A percentile compares a stretch with the other conserved stretches of the same genome.
Evolutionary conservation across 345 rosid genomes (phyloP).

Genomic region (Clarkia xantiana): DNA sequence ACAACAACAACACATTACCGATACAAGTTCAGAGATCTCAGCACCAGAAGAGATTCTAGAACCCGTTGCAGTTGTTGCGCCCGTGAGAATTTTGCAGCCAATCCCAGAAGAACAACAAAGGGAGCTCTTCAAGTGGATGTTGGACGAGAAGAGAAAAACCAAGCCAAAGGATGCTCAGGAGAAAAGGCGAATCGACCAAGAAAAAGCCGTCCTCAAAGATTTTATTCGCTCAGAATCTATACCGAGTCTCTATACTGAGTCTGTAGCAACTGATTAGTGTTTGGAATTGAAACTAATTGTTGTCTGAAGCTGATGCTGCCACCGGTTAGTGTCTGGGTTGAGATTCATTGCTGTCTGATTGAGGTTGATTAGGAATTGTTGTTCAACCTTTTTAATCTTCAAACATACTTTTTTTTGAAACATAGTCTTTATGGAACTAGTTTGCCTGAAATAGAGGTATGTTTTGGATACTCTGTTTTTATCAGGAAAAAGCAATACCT

Average conservation of each 20-base stretch:
- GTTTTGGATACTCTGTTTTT: too few relatives aligned
- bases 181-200: slow-evolving; percentile 42
- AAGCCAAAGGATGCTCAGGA: slow-evolving; percentile 36
- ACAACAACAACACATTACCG: slow-evolving; percentile 11
- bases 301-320: too few relatives aligned
- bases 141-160: slow-evolving; percentile 61
- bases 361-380: too few relatives aligned
- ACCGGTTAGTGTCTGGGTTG: neutral
- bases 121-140: slow-evolving; percentile 57
- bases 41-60: slow-evolving; percentile 11
- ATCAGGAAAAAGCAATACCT: too few relatives aligned
- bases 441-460: too few relatives aligned
- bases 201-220: slow-evolving; percentile 57
- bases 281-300: too few relatives aligned
- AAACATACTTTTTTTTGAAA: neutral
- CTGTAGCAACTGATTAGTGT: slow-evolving; percentile 16
- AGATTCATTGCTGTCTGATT: neutral
- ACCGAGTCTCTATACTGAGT: slow-evolving; percentile 39
- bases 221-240: slow-evolving; percentile 40
- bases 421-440: too few relatives aligned
- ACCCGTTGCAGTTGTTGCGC: slow-evolving; percentile 16
- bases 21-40: slow-evolving; percentile 6
- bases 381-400: neutral
- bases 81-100: slow-evolving; percentile 26
- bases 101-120: slow-evolving; percentile 56